Conservation (phyloP, 2,329 filamentous ascomycete genomes). For the Diaporthe vexans region DNA sequence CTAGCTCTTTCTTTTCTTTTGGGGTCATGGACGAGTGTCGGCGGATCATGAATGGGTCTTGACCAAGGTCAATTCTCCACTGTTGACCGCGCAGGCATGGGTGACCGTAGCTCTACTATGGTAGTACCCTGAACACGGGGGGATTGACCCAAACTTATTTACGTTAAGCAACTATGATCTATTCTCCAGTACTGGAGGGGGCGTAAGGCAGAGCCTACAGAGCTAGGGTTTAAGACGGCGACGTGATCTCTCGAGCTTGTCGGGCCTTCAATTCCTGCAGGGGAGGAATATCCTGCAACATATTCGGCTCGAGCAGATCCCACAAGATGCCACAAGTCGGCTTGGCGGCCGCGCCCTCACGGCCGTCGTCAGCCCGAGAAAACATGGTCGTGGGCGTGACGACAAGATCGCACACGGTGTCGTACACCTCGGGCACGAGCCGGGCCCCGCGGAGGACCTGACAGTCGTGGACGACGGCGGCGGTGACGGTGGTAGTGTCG, state of each 20-base stretch:
- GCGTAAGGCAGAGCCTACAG: no score
- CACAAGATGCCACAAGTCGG: slow-evolving; percentile 55
- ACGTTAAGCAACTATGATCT: no score
- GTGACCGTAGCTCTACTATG: no score
- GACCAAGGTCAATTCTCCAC: no score
- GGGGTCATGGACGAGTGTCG: no score
- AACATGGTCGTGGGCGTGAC: slow-evolving; percentile 51
- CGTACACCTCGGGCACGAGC: slow-evolving; percentile 52
- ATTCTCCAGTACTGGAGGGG: no score
- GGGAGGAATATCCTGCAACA: slow-evolving; percentile 53
- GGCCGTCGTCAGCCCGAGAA: slow-evolving; percentile 40
- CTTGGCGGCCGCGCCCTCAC: slow-evolving; percentile 50
- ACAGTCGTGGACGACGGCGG: slow-evolving; percentile 56
- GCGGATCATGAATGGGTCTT: no score
- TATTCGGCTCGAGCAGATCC: slow-evolving; percentile 51
- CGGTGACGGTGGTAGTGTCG: slow-evolving; percentile 45
- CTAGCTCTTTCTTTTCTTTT: no score
- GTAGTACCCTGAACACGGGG: no score
- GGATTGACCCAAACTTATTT: no score
- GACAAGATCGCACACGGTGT: slow-evolving; percentile 58
- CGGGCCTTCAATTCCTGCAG: slow-evolving; percentile 42
- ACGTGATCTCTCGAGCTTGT: not conserved
- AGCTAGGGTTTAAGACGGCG: not conserved
- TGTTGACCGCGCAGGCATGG: no score
- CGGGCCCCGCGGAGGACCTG: slow-evolving; percentile 55